Evolutionary conservation across 805 yeast species (phyloP), one percentile per base, ranked within the genome.

Genomic region (Ogataea nakhonphanomensis): DNA sequence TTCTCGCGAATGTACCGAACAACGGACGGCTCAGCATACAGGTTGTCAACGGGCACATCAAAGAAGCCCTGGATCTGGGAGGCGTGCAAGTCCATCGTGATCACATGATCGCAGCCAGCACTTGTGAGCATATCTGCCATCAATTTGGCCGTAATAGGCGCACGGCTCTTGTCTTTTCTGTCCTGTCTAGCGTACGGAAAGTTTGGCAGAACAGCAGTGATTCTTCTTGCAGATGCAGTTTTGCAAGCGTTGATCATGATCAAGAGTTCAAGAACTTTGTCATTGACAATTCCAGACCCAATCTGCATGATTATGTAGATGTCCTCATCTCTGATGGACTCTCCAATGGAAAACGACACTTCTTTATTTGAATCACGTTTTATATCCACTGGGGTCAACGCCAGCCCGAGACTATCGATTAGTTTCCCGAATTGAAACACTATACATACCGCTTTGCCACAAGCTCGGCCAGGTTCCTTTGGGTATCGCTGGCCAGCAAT

Each of bases 121-220:
- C 91, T 81, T 22, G 84, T 79, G 40, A 85, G 64, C 78, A 85
- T 73, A 55, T 85, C 84, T 13, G 95, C 93, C 76, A 85, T 80
- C 48, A 85, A 70, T 61, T 85, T 85, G 32, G 93, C 93, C 11
- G 93, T 84, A 49, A 85, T 83, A 38, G 91, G 91, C 12, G 93
- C 93, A 61, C 95, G 73, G 39, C 84, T 76, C 58, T 85, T 85
- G 59, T 85, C 95, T 65, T 85, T 85, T 60, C 87, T 74, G 60
- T 85, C 95, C 62, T 85, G 95, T 68, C 95, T 77, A n/a, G 93
- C 93, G 53, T 85, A 85, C 8, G 90, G 90, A 63, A 83, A 85
- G 59, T 79, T 84, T 38, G 95, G 93, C 49, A 85, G 74, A 12
- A 85, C 85, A 6, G 86, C 93, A 2, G 91, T 84, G 58, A 85